A percentile compares a stretch with the other conserved stretches of the same genome.
Conservation (phyloP, 1,139 yeast species). For the Candida neerlandica region DNA sequence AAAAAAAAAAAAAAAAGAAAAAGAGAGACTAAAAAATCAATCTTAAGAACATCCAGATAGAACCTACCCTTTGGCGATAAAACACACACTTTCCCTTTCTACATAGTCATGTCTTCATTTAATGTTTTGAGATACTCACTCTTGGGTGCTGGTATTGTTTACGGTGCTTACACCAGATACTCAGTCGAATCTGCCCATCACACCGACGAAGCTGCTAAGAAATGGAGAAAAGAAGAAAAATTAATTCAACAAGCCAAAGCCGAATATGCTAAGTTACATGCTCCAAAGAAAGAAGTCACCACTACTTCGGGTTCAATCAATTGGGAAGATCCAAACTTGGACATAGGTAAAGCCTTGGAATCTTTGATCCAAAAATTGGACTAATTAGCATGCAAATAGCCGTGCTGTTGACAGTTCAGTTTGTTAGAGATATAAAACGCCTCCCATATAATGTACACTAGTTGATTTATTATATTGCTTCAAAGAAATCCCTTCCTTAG, state of each 20-base stretch:
- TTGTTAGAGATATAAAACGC: background rate
- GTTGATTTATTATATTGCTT: background rate
- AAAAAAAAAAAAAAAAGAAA: constrained; percentile 6
- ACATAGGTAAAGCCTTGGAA: constrained; percentile 60
- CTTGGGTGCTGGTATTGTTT: constrained; percentile 83
- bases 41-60: background rate
- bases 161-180: constrained; percentile 87
- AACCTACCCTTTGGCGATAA: background rate
- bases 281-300: constrained; percentile 41
- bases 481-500: too few relatives aligned
- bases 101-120: constrained; percentile 33
- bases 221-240: constrained; percentile 68
- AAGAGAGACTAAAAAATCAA: background rate
- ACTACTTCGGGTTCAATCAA: constrained; percentile 52
- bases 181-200: constrained; percentile 63
- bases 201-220: constrained; percentile 57
- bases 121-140: constrained; percentile 92
- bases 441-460: constrained; percentile 1
- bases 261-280: constrained; percentile 74
- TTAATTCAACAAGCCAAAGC: constrained; percentile 87
- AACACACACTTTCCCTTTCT: background rate
- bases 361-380: constrained; percentile 48
- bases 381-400: constrained; percentile 17
- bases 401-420: background rate
- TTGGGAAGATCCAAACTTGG: constrained; percentile 90